A percentile compares a stretch with the other conserved stretches of the same genome.
Conservation (phyloP, 1,284 basidiomycete genomes). For the Cutaneotrichosporon arboriforme region DNA sequence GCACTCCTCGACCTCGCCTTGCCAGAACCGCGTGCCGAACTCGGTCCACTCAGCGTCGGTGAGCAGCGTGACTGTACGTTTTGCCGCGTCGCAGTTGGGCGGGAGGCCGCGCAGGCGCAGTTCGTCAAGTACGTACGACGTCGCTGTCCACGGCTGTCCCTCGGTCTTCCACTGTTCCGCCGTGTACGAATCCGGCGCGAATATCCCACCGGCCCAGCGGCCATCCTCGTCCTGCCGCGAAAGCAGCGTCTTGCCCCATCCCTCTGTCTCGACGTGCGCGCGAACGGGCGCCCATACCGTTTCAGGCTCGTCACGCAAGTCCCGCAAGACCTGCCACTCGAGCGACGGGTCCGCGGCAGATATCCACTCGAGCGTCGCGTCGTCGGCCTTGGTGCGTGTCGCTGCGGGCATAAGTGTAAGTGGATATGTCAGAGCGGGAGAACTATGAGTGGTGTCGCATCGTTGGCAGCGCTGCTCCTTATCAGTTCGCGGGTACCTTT, state of each 20-base stretch:
- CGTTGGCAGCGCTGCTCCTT: too few relatives aligned
- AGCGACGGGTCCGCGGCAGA: not conserved
- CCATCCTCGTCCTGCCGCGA: not conserved
- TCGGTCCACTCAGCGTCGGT: not conserved
- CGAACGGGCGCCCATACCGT: not conserved
- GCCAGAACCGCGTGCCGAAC: not conserved
- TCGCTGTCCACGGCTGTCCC: not conserved
- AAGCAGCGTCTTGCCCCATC: not conserved
- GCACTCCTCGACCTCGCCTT: constrained; percentile 1
- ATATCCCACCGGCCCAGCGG: not conserved
- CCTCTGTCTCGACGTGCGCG: not conserved
- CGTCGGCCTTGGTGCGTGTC: not conserved
- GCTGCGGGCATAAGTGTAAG: not conserved
- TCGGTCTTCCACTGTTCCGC: not conserved
- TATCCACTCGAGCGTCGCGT: not conserved
- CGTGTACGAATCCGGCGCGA: not conserved
- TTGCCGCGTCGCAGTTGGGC: not conserved
- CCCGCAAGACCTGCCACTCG: not conserved
- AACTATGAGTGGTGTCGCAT: too few relatives aligned
- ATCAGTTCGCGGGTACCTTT: too few relatives aligned
- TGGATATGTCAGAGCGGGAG: too few relatives aligned
- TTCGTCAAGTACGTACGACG: not conserved
- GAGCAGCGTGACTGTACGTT: not conserved
- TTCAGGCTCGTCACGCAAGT: not conserved
- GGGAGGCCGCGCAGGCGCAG: not conserved